These are phyloP conservation scores for Cladosporium velox DNA, from an alignment of 2,329 filamentous ascomycete species.

Conservation along the genomic window DNA sequence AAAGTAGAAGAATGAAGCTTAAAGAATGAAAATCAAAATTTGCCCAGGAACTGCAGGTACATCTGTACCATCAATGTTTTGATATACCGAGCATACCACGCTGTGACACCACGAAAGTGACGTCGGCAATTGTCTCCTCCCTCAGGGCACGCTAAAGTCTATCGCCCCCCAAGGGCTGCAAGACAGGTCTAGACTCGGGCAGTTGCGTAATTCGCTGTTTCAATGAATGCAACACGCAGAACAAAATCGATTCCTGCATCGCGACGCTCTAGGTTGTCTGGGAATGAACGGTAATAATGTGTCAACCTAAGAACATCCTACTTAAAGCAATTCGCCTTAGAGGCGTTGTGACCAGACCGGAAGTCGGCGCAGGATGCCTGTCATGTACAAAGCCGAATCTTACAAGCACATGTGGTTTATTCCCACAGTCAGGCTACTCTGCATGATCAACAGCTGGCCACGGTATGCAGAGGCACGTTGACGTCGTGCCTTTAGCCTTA, in stretches of 20 bases:
- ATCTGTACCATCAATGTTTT: background rate
- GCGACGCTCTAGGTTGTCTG: background rate
- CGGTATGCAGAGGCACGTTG: background rate
- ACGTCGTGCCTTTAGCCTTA: background rate
- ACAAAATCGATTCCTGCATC: background rate
- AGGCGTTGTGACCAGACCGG: background rate
- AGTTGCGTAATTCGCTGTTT: background rate
- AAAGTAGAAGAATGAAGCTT: background rate
- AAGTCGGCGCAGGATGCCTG: background rate
- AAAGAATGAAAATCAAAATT: no score
- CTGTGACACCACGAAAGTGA: background rate
- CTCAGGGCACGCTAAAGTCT: background rate
- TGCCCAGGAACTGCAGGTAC: no score
- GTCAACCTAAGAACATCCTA: background rate
- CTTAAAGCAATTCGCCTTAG: background rate
- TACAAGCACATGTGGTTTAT: background rate
- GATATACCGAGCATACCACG: no score
- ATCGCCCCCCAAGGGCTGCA: background rate
- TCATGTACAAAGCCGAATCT: background rate
- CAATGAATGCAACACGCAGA: background rate
- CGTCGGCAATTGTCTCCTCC: background rate
- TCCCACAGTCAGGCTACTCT: background rate
- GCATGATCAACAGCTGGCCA: background rate
- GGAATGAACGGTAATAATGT: background rate
- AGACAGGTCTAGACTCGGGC: background rate